Base-by-base conservation (phyloP, 1,284 basidiomycete species). In the Tausonia pullulans region DNA sequence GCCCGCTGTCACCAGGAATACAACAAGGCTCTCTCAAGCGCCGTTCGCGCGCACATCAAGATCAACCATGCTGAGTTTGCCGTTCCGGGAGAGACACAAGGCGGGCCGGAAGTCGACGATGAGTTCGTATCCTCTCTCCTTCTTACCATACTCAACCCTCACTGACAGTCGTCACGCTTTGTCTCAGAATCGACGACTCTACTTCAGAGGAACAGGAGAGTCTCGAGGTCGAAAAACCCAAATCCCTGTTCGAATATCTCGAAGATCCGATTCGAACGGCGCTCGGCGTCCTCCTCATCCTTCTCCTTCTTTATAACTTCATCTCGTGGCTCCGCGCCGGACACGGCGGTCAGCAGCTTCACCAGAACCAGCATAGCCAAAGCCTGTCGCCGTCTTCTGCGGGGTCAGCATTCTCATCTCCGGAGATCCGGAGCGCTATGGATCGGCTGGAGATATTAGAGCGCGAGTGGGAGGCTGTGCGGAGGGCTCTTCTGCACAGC, bases 21-120 rank as follows among this genome's bases (percentile, higher is more conserved):
- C 64, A 69, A 68, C 63, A 52, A 60, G 5, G 16, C 64, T 8
- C 49, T 69, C 5, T 62, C 67, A 9, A 62, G 50, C 5, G 58
- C 64, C 51, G 52, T 65, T 41, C 51, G 60, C 13, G 50, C 56
- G 11, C 64, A 68, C 56, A 61, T 69, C 60, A 61, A 66, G 39
- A 41, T 51, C 11, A 64, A 69, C 55, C 65, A 67, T 7, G 62
- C 67, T 7, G 62, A 69, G 54, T 69, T 69, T 58, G 62, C 62
- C 27, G 40, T n/a, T 27, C 40, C 49, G 14, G 63, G 60, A 14
- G 46, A 61, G 40, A 45, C 51, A 39, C 48, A 39, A n/a, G 45
- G 41, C 45, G 16, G 16, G 13, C 43, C 11, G 5, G 65, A 53
- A 40, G 58, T 40, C 27, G 53, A 58, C 50, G 58, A 66, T 40